phyloP scores from a whole-genome alignment of 148 eudicot species.

The Dianthus caryophyllus region DNA sequence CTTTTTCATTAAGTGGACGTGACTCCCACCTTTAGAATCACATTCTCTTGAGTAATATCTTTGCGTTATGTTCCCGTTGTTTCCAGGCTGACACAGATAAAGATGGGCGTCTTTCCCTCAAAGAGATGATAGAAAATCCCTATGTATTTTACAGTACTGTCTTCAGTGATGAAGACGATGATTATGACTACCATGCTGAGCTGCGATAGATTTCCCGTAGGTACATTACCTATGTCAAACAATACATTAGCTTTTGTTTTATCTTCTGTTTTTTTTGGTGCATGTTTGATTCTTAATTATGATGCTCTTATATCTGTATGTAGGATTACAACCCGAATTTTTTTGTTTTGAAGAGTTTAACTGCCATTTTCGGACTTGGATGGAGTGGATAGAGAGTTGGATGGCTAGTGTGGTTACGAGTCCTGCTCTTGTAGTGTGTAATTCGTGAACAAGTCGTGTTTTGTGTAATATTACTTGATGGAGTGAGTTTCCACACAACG shows the following conservation, averaged over 20 bases:
- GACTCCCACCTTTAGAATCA: background rate
- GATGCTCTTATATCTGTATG: background rate
- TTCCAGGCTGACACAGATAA: slow-evolving; percentile 86
- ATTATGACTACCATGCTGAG: slow-evolving; percentile 80
- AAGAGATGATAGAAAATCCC: slow-evolving; percentile 89
- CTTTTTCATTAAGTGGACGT: background rate
- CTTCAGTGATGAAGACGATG: slow-evolving; percentile 66
- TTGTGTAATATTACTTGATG: background rate
- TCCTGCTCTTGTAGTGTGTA: background rate
- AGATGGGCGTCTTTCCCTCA: slow-evolving; percentile 70
- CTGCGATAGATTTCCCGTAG: slow-evolving; percentile 52
- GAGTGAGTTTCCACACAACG: background rate
- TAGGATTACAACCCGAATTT: slow-evolving; percentile 6
- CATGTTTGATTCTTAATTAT: background rate
- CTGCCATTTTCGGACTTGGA: slow-evolving; percentile 13
- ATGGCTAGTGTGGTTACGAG: slow-evolving; percentile 3
- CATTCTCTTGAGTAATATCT: background rate
- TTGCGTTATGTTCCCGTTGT: background rate
- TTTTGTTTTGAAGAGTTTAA: background rate
- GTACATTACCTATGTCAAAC: slow-evolving; percentile 9
- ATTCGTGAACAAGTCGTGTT: background rate
- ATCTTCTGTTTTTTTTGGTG: too few species aligned
- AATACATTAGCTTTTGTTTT: background rate
- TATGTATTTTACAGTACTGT: slow-evolving; percentile 85
- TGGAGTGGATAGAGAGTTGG: slow-evolving; percentile 17